These are phyloP conservation scores for Solanum clarkiae DNA, from an alignment of 257 asterid genomes.

Conservation along the genomic window DNA sequence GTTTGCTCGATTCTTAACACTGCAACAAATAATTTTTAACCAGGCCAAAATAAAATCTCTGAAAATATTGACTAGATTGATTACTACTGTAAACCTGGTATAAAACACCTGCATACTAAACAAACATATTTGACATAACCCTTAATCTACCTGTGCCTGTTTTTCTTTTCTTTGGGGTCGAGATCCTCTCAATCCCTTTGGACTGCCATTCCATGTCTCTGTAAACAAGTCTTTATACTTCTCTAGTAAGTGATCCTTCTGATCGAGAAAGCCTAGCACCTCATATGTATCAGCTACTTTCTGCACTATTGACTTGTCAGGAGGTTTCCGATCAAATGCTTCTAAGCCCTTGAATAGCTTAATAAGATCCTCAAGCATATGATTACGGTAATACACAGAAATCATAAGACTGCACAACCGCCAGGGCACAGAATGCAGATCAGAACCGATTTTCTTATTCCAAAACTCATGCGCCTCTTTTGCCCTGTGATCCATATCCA, in stretches of 20 bases:
- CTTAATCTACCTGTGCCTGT: neutral
- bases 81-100: neutral
- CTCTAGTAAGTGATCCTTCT: slow-evolving; percentile 53
- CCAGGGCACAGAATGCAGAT: slow-evolving; percentile 81
- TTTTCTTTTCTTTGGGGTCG: slow-evolving; percentile 17
- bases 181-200: slow-evolving; percentile 18
- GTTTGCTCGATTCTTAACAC: neutral
- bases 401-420: slow-evolving; percentile 60
- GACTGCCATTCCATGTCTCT: slow-evolving; percentile 9
- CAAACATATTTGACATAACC: neutral
- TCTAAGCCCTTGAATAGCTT: slow-evolving; percentile 73
- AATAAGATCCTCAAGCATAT: slow-evolving; percentile 63
- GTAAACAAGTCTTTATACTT: slow-evolving; percentile 56
- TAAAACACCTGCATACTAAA: neutral
- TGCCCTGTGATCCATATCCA: slow-evolving; percentile 70
- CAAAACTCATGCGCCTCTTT: slow-evolving; percentile 68
- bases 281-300: slow-evolving; percentile 76
- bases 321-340: slow-evolving; percentile 67
- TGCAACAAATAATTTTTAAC: neutral
- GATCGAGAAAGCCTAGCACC: slow-evolving; percentile 44
- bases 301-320: slow-evolving; percentile 56
- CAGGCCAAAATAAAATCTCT: neutral
- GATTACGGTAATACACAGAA: slow-evolving; percentile 62
- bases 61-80: neutral
- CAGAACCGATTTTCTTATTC: slow-evolving; percentile 59